phyloP scores from a whole-genome alignment of 495 filamentous ascomycete genomes.

The Trichoderma gamsii region DNA sequence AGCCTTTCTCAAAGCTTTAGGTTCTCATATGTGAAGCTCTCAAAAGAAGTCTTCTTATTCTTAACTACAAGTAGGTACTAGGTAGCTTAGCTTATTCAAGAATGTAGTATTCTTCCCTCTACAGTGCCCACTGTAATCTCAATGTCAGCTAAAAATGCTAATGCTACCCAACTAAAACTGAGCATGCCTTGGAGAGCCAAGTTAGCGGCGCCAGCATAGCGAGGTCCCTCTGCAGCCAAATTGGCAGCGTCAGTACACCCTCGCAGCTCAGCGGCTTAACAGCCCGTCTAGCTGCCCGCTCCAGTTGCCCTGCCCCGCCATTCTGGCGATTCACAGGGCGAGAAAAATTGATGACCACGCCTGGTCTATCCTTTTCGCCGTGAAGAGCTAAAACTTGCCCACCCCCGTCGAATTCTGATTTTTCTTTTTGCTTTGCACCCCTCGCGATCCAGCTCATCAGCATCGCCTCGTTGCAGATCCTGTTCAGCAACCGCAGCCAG shows the following conservation, averaged over 20 bases:
- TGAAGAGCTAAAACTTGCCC: conserved; percentile 4
- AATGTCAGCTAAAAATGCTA: too few species aligned
- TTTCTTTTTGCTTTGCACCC: conserved; percentile 13
- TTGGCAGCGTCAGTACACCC: not conserved
- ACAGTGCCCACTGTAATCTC: too few species aligned
- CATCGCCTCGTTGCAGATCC: not conserved
- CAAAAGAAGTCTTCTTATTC: too few species aligned
- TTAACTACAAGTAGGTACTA: too few species aligned
- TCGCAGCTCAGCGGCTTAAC: not conserved
- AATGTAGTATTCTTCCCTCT: too few species aligned
- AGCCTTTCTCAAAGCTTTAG: too few species aligned
- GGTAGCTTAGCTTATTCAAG: too few species aligned
- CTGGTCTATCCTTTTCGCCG: conserved; percentile 17
- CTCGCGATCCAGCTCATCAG: not conserved
- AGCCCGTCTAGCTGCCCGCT: not conserved
- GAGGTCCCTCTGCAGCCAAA: not conserved
- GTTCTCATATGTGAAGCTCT: too few species aligned
- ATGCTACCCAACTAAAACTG: not conserved
- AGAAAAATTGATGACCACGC: conserved; percentile 19
- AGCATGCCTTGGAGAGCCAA: not conserved
- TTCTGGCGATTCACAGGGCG: conserved; percentile 7
- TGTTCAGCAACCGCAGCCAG: not conserved
- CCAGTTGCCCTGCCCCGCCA: conserved; percentile 14
- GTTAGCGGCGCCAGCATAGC: not conserved
- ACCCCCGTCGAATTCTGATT: not conserved